Base-by-base conservation (phyloP, 768 basidiomycete genomes). In the Phylloporus sp. region DNA sequence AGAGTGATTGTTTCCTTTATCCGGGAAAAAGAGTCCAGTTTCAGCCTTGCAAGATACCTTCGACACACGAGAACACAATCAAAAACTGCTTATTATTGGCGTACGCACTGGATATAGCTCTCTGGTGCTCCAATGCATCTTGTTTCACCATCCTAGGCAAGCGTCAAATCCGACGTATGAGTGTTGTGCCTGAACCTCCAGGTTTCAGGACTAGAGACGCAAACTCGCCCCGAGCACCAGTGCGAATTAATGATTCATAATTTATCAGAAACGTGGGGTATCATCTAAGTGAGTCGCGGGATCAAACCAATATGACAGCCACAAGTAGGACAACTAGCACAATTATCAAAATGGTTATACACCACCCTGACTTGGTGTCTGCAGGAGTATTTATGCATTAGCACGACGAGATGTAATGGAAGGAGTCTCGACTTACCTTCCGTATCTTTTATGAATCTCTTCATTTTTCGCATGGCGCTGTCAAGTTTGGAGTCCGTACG, bases 361-460 rank as follows among this genome's bases (percentile, higher is more conserved):
- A 93, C 86, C 90, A 97, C 28, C 89, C 88, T 31, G 90, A 92
- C 55, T 87, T 87, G 36, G 85, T 88, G 66, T 93, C 94, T 86
- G 63, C 9, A 12, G 26, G 13, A 46, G 46, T 18, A 34, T 38
- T 5, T 26, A 22, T 42, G 26, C 12, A 5, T 58, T n/a, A 64
- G 44, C n/a, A 26, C 6, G 11, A 27, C 2, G 16, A 38, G 24
- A 50, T 24, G 16, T 31, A 18, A 20, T n/a, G 7, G 16, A 28
- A 36, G 4, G 20, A 6, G 0, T 9, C 8, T 6, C 27, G 8
- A 39, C 74, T 45, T 53, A 82, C 85, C 83, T 74, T 95, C 92
- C 0, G 91, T 91, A 36, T 95, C 80, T 34, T 88, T 80, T 40
- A 95, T 77, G 66, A 98, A 92, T 53, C 84, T 85, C 44, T 82